A percentile compares a stretch with the other conserved stretches of the same genome.
Conservation (phyloP, 306 rosid genomes). For the Crotalaria pallida region DNA sequence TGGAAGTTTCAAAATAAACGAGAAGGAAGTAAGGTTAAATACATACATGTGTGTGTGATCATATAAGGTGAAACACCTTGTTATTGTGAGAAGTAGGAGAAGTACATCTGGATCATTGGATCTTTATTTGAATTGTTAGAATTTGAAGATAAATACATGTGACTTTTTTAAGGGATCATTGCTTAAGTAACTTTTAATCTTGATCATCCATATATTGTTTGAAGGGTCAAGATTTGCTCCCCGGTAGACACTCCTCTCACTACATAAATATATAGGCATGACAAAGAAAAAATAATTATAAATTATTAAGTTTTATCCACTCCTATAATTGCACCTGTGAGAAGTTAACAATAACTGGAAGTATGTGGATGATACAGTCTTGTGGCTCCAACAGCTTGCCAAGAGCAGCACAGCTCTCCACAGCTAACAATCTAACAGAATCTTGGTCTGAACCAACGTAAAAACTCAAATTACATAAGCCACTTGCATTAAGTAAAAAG, state of each 20-base stretch:
- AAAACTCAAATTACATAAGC: neutral
- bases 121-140: too few relatives aligned
- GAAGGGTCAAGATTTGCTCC: too few relatives aligned
- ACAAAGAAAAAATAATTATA: neutral
- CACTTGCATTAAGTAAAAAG: neutral
- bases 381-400: conserved; percentile 82
- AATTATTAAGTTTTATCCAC: neutral
- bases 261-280: neutral
- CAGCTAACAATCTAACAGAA: conserved; percentile 78
- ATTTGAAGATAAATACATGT: too few relatives aligned
- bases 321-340: conserved; percentile 52
- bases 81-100: too few relatives aligned
- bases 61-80: too few relatives aligned
- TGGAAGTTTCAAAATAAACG: neutral
- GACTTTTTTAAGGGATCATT: too few relatives aligned
- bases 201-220: too few relatives aligned
- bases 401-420: conserved; percentile 83
- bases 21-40: neutral
- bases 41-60: too few relatives aligned
- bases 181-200: too few relatives aligned
- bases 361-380: conserved; percentile 76
- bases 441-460: conserved; percentile 60
- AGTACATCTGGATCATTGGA: too few relatives aligned
- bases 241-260: too few relatives aligned
- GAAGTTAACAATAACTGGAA: conserved; percentile 76